phyloP scores from a whole-genome alignment of 2,329 filamentous ascomycete species.

The Hypoxylon sp. region DNA sequence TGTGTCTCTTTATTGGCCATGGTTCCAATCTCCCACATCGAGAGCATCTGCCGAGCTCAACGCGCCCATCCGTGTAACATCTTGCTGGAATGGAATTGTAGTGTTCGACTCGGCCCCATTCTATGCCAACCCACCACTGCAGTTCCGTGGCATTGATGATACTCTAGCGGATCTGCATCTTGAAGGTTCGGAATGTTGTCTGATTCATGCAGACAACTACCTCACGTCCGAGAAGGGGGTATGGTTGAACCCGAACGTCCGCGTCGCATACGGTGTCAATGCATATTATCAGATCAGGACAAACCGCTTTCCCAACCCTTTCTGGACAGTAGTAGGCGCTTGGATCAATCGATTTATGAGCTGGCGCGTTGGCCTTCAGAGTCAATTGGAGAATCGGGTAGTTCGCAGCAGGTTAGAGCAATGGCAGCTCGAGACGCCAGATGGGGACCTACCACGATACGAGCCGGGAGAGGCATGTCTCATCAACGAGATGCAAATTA shows the following conservation, averaged over 20 bases:
- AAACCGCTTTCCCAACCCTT: conserved; percentile 57
- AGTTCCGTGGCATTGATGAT: conserved; percentile 73
- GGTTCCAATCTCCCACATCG: conserved; percentile 61
- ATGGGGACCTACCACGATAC: conserved; percentile 47
- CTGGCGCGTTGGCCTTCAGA: conserved; percentile 51
- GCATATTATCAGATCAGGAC: conserved; percentile 54
- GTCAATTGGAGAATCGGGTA: conserved; percentile 52
- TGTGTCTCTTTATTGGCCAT: conserved; percentile 68
- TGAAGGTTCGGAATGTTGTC: conserved; percentile 72
- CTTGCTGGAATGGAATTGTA: conserved; percentile 76
- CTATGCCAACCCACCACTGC: conserved; percentile 58
- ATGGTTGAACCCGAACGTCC: conserved; percentile 66
- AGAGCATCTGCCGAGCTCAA: conserved; percentile 61
- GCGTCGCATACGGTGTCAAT: conserved; percentile 62
- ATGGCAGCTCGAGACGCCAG: conserved; percentile 54
- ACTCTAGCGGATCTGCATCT: conserved; percentile 64
- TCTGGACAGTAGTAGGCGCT: conserved; percentile 58
- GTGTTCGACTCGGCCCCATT: conserved; percentile 60
- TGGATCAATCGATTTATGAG: conserved; percentile 53
- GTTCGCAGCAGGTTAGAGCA: conserved; percentile 56
- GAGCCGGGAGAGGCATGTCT: conserved; percentile 64
- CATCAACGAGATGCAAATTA: conserved; percentile 70
- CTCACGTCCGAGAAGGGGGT: conserved; percentile 59
- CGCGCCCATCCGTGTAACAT: conserved; percentile 68
- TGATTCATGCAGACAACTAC: conserved; percentile 69